A percentile compares a stretch with the other conserved stretches of the same genome.
phyloP scores from a whole-genome alignment of 805 yeast species.

The Ogataea thermomethanolica region DNA sequence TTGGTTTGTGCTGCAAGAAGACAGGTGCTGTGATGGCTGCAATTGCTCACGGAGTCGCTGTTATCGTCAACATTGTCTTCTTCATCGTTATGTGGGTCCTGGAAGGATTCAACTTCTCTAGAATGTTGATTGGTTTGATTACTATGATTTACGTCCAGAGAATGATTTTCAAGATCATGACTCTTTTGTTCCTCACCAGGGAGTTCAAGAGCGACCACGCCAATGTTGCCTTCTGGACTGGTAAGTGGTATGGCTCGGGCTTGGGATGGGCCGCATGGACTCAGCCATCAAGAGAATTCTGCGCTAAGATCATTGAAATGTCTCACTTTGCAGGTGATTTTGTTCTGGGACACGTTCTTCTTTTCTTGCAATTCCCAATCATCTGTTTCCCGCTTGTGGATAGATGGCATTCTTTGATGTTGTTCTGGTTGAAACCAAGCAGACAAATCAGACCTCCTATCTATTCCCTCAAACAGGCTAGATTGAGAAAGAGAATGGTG shows the following conservation, averaged over 20 bases:
- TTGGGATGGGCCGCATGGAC: slow-evolving; percentile 92
- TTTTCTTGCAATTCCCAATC: slow-evolving; percentile 87
- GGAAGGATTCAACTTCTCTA: slow-evolving; percentile 86
- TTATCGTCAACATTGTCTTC: slow-evolving; percentile 78
- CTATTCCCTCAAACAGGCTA: slow-evolving; percentile 92
- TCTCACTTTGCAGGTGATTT: slow-evolving; percentile 97
- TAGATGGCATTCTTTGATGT: slow-evolving; percentile 96
- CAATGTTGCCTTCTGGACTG: slow-evolving; percentile 99
- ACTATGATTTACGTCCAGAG: slow-evolving; percentile 87
- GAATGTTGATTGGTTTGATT: slow-evolving; percentile 81
- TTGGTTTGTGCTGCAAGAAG: slow-evolving; percentile 93
- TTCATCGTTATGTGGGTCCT: slow-evolving; percentile 96
- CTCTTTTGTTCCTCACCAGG: slow-evolving; percentile 77
- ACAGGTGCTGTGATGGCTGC: slow-evolving; percentile 96
- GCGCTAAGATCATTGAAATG: slow-evolving; percentile 89
- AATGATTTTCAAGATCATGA: slow-evolving; percentile 78
- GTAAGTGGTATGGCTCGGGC: slow-evolving; percentile 97
- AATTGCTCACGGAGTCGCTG: slow-evolving; percentile 93
- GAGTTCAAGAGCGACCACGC: slow-evolving; percentile 95
- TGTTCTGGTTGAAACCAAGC: slow-evolving; percentile 97
- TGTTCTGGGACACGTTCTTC: slow-evolving; percentile 81
- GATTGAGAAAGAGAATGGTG: slow-evolving; percentile 96
- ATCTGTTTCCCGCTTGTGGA: slow-evolving; percentile 83
- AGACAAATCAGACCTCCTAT: slow-evolving; percentile 98
- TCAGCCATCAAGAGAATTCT: slow-evolving; percentile 93